These are phyloP conservation scores for Trichoderma gracile DNA, from an alignment of 2,329 filamentous ascomycete species.

Conservation along the genomic window DNA sequence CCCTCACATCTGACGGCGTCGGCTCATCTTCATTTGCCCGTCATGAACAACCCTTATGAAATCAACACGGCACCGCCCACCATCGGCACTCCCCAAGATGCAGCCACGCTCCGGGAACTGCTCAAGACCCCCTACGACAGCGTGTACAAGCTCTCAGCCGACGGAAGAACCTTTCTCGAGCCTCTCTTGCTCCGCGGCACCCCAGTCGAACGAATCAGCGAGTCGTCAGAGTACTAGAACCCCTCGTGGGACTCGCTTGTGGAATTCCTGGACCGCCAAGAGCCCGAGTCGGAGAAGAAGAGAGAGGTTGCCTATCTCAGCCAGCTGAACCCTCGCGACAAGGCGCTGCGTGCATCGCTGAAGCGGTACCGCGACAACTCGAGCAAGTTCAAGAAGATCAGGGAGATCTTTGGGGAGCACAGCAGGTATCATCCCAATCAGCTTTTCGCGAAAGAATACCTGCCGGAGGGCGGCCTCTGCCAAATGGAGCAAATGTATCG, in stretches of 20 bases:
- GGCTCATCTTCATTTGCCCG: not conserved
- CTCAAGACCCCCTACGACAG: conserved; percentile 10
- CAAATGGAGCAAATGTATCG: conserved; percentile 41
- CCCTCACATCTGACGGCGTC: too few species aligned
- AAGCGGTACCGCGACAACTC: conserved; percentile 38
- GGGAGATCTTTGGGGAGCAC: conserved; percentile 38
- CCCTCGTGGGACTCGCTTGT: conserved; percentile 37
- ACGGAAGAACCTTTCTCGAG: conserved; percentile 32
- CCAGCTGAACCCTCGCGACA: conserved; percentile 24
- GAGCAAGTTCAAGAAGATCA: conserved; percentile 39
- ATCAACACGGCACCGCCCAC: not conserved
- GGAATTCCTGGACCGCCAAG: conserved; percentile 34
- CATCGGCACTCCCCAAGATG: not conserved
- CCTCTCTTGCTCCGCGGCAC: conserved; percentile 34
- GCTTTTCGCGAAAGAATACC: conserved; percentile 37
- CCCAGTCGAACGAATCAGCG: conserved; percentile 35
- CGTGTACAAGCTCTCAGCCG: conserved; percentile 17
- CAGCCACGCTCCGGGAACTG: not conserved
- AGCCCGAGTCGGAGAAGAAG: conserved; percentile 30
- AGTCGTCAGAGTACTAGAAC: conserved; percentile 38
- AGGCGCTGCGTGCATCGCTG: conserved; percentile 13
- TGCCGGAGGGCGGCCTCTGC: conserved; percentile 38
- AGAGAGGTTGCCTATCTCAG: conserved; percentile 8
- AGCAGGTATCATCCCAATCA: conserved; percentile 42
- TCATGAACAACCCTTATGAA: not conserved